Base-by-base conservation (phyloP, 2,329 filamentous ascomycete species). In the Beauveria sp. region DNA sequence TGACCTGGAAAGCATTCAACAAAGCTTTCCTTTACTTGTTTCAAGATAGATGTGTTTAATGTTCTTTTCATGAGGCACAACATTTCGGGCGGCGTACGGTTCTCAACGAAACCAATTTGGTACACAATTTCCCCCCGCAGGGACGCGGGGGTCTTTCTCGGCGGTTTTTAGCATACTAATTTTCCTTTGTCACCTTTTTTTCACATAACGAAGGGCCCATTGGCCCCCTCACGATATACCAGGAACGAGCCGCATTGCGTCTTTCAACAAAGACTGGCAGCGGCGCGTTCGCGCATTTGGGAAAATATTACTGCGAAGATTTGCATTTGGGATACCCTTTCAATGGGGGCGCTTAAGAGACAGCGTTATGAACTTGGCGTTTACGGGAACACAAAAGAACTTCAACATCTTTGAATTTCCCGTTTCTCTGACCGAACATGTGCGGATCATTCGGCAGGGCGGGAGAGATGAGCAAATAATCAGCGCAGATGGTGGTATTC, bases 241-340 rank as follows among this genome's bases (percentile, higher is more conserved):
- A 73, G 66, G 68, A 69, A 67, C 69, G 66, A 72, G 70, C 69
- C 71, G 69, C 64, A 59, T 67, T 73, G 76, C 74, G 75, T 77
- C 75, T 78, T 78, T 78, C 77, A 79, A 78, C 77, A 79, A 76
- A 78, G 75, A 76, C 71, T 68, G 65, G 65, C 66, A 67, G 64
- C 61, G 53, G 65, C 66, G 69, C 69, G 71, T 72, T 66, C 70
- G 65, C 74, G 72, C 74, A 74, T 77, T 72, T 74, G 69, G 69
- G 70, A 71, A 69, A 56, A 51, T 18, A 51, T 55, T 57, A 63
- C 59, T 63, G 53, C 61, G 61, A 69, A 68, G 67, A 72, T 68
- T 75, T 76, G 73, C 73, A 76, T 75, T 73, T 70, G 60, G 75
- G 74, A 75, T 75, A 76, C 72, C 73, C 54, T 62, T 64, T 66